phyloP scores from a whole-genome alignment of 192 early-diverging fungal genomes.

The Coemansia reversa region DNA sequence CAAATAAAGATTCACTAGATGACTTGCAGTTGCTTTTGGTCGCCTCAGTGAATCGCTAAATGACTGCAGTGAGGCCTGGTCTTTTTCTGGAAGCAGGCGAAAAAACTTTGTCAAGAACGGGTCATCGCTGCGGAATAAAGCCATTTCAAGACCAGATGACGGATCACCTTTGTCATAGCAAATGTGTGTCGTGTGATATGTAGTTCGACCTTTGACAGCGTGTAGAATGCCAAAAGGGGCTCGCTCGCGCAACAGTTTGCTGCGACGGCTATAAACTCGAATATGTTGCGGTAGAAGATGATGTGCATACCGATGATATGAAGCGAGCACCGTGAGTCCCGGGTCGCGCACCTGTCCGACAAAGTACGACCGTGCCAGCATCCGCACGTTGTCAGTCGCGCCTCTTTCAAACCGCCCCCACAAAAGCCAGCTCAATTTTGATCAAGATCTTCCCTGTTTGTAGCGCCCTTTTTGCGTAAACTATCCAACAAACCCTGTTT shows the following conservation, averaged over 20 bases:
- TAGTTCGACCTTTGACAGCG: background rate
- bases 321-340: background rate
- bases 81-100: slow-evolving; percentile 27
- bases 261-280: background rate
- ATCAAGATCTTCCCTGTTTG: background rate
- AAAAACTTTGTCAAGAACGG: slow-evolving; percentile 42
- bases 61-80: slow-evolving; percentile 25
- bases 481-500: background rate
- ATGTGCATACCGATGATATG: background rate
- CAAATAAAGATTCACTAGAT: slow-evolving; percentile 20
- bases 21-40: slow-evolving; percentile 4
- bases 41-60: slow-evolving; percentile 30
- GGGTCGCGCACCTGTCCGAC: background rate
- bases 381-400: background rate
- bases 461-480: background rate
- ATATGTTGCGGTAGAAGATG: background rate
- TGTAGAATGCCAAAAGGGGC: background rate
- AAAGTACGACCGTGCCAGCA: background rate
- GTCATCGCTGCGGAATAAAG: slow-evolving; percentile 26
- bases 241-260: background rate
- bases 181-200: background rate
- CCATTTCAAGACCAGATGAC: slow-evolving; percentile 14
- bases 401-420: background rate
- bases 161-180: background rate
- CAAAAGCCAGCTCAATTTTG: background rate